Conservation (phyloP, 495 filamentous ascomycete species). For the Penicillium angulare region DNA sequence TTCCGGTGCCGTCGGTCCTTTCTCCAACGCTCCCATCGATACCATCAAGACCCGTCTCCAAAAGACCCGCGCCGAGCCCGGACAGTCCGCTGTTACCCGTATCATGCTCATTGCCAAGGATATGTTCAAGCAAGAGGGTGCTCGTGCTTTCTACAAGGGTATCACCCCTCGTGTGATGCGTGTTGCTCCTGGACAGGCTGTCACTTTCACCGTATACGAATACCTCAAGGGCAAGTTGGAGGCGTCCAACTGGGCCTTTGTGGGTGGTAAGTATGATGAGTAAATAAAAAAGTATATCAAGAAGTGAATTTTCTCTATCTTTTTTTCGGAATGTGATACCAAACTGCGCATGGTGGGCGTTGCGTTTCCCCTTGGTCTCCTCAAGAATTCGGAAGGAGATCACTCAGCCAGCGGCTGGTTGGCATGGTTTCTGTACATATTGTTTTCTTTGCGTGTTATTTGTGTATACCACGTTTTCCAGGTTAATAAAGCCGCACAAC, state of each 20-base stretch:
- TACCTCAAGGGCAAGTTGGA: slow-evolving; percentile 83
- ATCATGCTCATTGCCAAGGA: slow-evolving; percentile 78
- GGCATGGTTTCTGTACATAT: slow-evolving; percentile 23
- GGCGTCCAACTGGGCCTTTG: slow-evolving; percentile 60
- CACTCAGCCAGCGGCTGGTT: slow-evolving; percentile 15
- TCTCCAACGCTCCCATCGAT: slow-evolving; percentile 96
- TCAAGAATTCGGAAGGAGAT: background rate
- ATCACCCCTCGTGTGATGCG: slow-evolving; percentile 98
- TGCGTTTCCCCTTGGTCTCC: slow-evolving; percentile 16
- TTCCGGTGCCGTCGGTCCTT: slow-evolving; percentile 89
- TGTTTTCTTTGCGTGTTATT: slow-evolving; percentile 22
- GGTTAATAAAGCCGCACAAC: background rate
- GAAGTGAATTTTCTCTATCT: background rate
- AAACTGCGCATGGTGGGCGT: slow-evolving; percentile 27
- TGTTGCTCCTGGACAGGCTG: slow-evolving; percentile 95
- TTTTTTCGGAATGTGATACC: slow-evolving; percentile 27
- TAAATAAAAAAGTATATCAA: slow-evolving; percentile 35
- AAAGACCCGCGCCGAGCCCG: slow-evolving; percentile 78
- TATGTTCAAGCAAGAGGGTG: slow-evolving; percentile 96
- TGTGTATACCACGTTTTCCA: slow-evolving; percentile 22
- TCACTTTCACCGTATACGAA: slow-evolving; percentile 98
- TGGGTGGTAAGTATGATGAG: slow-evolving; percentile 72
- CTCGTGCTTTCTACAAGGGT: slow-evolving; percentile 96
- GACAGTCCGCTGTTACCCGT: slow-evolving; percentile 72
- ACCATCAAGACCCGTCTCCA: slow-evolving; percentile 98